Percentiles rank a stretch among this genome's conserved stretches.
These are phyloP conservation scores for Odontarrhena argentea DNA, from an alignment of 345 rosid species.

Conservation along the genomic window DNA sequence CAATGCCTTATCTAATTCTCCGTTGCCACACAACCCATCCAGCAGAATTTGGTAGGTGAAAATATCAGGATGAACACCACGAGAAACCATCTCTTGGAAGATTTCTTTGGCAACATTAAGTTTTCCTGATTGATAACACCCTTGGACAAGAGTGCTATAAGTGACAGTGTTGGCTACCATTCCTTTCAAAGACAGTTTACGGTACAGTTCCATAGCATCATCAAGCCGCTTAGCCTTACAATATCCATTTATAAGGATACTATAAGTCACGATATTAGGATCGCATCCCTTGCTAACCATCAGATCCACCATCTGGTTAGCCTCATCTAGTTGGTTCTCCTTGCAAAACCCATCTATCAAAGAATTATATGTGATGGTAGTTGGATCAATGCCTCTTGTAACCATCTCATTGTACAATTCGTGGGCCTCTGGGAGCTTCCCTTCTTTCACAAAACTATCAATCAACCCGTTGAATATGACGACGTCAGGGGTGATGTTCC, in stretches of 20 bases:
- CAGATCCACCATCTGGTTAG: conserved; percentile 24
- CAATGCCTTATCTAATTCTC: not conserved
- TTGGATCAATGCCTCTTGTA: conserved; percentile 7
- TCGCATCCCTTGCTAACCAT: conserved; percentile 22
- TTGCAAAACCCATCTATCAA: conserved; percentile 35
- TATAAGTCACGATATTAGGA: conserved; percentile 26
- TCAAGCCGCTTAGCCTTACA: conserved; percentile 11
- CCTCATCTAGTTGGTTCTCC: conserved; percentile 34
- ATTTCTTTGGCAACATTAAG: not conserved
- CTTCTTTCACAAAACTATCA: conserved; percentile 24
- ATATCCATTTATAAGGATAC: conserved; percentile 9
- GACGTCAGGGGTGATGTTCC: conserved; percentile 10
- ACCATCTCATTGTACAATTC: conserved; percentile 24
- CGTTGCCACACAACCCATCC: not conserved
- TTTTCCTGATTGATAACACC: conserved; percentile 10
- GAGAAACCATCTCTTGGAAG: conserved; percentile 11
- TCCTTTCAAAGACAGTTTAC: not conserved
- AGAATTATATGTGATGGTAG: not conserved
- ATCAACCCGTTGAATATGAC: conserved; percentile 26
- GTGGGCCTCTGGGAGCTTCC: conserved; percentile 29
- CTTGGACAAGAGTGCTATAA: conserved; percentile 16
- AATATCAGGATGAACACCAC: conserved; percentile 31
- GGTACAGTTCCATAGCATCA: conserved; percentile 5
- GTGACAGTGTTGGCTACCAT: not conserved
- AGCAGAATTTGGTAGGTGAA: conserved; percentile 10